Evolutionary conservation across 257 asterid species (phyloP).

Genomic region (Lithospermum erythrorhizon): DNA sequence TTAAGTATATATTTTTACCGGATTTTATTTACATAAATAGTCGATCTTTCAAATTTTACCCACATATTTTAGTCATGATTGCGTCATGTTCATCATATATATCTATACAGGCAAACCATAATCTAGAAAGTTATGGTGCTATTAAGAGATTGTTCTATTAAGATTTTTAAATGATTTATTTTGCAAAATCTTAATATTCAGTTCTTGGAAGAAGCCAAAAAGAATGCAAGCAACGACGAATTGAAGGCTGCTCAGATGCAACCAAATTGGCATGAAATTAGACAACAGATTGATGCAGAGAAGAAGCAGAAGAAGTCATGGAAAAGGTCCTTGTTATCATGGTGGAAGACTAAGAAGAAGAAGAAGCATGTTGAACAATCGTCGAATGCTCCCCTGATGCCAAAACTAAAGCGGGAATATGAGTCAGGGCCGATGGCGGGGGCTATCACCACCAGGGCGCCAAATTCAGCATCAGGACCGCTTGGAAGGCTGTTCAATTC

Average conservation of each 20-base stretch:
- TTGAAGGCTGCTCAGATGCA: constrained; percentile 3
- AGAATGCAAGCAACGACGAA: constrained; percentile 13
- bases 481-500: constrained; percentile 27
- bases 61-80: too few species aligned
- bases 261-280: neutral
- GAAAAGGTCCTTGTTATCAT: constrained; percentile 53
- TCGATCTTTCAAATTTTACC: too few species aligned
- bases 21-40: too few species aligned
- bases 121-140: too few species aligned
- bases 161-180: too few species aligned
- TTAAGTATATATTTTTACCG: too few species aligned
- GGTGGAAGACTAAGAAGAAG: constrained; percentile 55
- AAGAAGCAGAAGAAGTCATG: constrained; percentile 46
- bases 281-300: constrained; percentile 19
- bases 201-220: constrained; percentile 71
- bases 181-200: too few species aligned
- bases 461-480: constrained; percentile 47
- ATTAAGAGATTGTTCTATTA: too few species aligned
- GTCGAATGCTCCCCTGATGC: constrained; percentile 8
- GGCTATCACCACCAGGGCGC: constrained; percentile 12
- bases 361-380: constrained; percentile 14
- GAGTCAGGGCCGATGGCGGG: constrained; percentile 44
- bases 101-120: neutral
- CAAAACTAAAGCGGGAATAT: constrained; percentile 24
- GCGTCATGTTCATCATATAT: too few species aligned